phyloP scores from a whole-genome alignment of 768 basidiomycete genomes.

The Tubosaeta sp. region DNA sequence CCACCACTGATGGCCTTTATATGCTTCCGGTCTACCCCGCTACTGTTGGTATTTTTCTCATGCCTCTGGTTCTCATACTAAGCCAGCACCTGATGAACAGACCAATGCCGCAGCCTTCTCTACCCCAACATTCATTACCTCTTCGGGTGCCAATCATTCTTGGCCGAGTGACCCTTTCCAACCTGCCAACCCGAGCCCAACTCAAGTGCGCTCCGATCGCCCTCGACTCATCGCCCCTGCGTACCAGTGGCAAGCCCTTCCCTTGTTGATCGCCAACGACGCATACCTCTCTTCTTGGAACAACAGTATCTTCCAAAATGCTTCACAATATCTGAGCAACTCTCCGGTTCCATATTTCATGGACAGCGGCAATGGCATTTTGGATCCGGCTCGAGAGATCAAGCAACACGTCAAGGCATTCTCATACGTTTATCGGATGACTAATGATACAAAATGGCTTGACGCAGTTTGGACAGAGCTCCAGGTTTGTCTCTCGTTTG shows the following conservation, averaged over 20 bases:
- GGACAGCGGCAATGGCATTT: slow-evolving; percentile 86
- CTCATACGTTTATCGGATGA: slow-evolving; percentile 85
- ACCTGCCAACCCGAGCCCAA: slow-evolving; percentile 58
- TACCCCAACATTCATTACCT: slow-evolving; percentile 63
- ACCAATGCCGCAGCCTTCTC: slow-evolving; percentile 73
- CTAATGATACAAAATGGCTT: slow-evolving; percentile 88
- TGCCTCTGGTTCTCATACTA: background rate
- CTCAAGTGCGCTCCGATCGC: slow-evolving; percentile 66
- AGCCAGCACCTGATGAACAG: slow-evolving; percentile 32
- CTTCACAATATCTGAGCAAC: slow-evolving; percentile 61
- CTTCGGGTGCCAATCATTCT: slow-evolving; percentile 45
- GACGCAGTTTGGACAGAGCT: slow-evolving; percentile 84
- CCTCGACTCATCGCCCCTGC: slow-evolving; percentile 88
- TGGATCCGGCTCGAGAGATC: slow-evolving; percentile 85
- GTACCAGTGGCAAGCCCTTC: slow-evolving; percentile 88
- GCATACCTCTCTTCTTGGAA: slow-evolving; percentile 90
- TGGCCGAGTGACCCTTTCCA: slow-evolving; percentile 83
- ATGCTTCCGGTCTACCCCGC: slow-evolving; percentile 85
- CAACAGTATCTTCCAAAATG: slow-evolving; percentile 84
- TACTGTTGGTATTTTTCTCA: slow-evolving; percentile 57
- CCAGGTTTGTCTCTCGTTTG: slow-evolving; percentile 48
- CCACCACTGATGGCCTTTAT: slow-evolving; percentile 74
- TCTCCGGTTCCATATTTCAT: slow-evolving; percentile 65
- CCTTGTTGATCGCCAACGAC: slow-evolving; percentile 70
- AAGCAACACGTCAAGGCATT: slow-evolving; percentile 93